Evolutionary conservation across 495 filamentous ascomycete species (phyloP), one percentile per base, ranked within the genome.

Genomic region (Parmelia sp.): DNA sequence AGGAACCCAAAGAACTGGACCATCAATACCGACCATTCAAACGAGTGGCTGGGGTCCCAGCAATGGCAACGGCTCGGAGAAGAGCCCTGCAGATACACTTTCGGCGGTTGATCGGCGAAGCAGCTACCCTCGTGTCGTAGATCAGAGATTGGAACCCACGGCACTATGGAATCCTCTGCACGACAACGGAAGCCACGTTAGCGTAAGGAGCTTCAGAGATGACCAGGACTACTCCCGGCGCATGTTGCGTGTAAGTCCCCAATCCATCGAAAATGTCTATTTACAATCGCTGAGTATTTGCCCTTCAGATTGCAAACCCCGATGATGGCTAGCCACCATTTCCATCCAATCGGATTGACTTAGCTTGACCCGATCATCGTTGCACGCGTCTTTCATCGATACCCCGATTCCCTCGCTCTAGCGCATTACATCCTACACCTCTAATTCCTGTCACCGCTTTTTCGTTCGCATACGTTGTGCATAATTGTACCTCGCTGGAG

Each of bases 221-320:
- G 79, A 84, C 57, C 79, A 80, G 68, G 82, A 84, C 67, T 84
- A 84, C 70, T 83, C 82, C 40, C 76, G 82, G 47, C 82, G 80
- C 53, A 82, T 84, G 59, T 73, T 84, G 66, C 76, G 80, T 15
- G 82, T 84, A 68, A 74, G 81, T 77, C 14, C 29, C 25, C 19
- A 33, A 35, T 49, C 29, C 15, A 36, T 6, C 29, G 12, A 58
- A 23, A 33, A 4, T 29, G 12, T 23, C 58, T 37, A 15, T 35
- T 37, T 65, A 51, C 27, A n/a, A 53, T 37, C 62, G 58, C 47
- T 58, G 53, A 57, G 35, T 53, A 40, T 44, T 57, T 58, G 40
- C 33, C 29, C 15, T 55, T 25, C 66, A 83, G 81, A 74, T 83
- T 65, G 79, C 81, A n/a, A 84, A 84, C 68, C 80, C 81, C 40